Evolutionary conservation across 768 basidiomycete species (phyloP).

Genomic region (Rhizopogon rudus): DNA sequence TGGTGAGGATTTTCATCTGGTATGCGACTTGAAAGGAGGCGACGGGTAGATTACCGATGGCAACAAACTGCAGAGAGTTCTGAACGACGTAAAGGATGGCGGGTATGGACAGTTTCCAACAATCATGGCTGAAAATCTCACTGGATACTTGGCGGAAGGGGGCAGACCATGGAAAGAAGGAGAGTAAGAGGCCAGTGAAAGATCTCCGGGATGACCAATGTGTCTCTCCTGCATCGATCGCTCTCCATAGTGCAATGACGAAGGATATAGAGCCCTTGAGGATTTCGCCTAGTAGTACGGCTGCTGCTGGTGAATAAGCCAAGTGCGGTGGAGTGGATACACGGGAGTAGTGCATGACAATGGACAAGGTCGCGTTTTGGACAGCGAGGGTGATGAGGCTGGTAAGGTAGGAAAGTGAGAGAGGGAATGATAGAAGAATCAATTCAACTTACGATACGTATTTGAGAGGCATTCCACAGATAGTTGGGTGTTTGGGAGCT

Average conservation of each 20-base stretch:
- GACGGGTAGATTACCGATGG: constrained; percentile 90
- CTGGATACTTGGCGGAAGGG: constrained; percentile 53
- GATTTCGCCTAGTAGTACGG: constrained; percentile 91
- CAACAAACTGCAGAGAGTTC: constrained; percentile 96
- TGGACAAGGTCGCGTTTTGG: constrained; percentile 92
- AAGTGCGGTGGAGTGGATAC: constrained; percentile 73
- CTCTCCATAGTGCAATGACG: constrained; percentile 66
- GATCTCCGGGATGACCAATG: constrained; percentile 38
- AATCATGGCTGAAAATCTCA: constrained; percentile 86
- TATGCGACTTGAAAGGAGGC: constrained; percentile 98
- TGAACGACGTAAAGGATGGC: constrained; percentile 95
- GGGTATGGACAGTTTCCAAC: constrained; percentile 97
- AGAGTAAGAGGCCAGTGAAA: constrained; percentile 28
- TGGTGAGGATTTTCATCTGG: constrained; percentile 98
- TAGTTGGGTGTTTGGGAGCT: constrained; percentile 36
- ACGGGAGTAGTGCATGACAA: constrained; percentile 99
- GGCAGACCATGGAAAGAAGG: constrained; percentile 40
- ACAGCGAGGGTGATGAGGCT: constrained; percentile 81
- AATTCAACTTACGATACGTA: constrained; percentile 63
- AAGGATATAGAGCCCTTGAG: constrained; percentile 93
- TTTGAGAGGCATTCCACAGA: constrained; percentile 74
- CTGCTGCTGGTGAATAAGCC: constrained; percentile 89
- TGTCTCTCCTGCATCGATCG: constrained; percentile 37
- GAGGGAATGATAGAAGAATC: not conserved
- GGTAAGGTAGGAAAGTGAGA: constrained; percentile 6